Evolutionary conservation across 1,139 yeast genomes (phyloP).

Genomic region (Hyphopichia fennica): DNA sequence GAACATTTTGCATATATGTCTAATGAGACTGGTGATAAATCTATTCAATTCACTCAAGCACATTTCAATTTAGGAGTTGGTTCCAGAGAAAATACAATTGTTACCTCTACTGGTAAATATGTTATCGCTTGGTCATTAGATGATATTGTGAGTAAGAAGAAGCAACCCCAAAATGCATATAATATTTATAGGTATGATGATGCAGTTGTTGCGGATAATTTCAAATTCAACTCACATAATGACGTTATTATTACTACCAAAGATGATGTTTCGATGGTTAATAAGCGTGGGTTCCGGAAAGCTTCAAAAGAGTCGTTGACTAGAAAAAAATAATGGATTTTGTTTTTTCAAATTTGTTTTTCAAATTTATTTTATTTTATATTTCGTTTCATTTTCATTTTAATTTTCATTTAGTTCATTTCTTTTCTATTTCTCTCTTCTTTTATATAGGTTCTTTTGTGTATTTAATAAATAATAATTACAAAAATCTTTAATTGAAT

Average conservation of each 20-base stretch:
- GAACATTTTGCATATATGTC: constrained; percentile 71
- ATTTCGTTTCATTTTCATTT: no score
- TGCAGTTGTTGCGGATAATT: constrained; percentile 73
- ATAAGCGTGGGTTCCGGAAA: constrained; percentile 54
- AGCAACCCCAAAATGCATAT: constrained; percentile 50
- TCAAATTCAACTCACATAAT: constrained; percentile 69
- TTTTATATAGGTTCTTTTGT: no score
- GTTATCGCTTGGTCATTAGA: constrained; percentile 79
- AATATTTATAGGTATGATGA: constrained; percentile 62
- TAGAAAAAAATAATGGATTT: not conserved
- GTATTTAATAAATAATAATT: no score
- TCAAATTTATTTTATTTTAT: not conserved
- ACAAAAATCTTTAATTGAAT: no score
- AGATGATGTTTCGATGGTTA: constrained; percentile 70
- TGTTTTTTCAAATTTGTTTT: not conserved
- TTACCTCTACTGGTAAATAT: constrained; percentile 78
- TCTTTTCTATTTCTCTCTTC: no score
- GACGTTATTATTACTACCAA: constrained; percentile 70
- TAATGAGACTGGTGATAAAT: constrained; percentile 47
- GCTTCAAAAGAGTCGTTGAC: constrained; percentile 26
- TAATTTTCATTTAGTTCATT: no score
- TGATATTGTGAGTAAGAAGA: constrained; percentile 14
- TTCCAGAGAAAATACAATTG: constrained; percentile 66
- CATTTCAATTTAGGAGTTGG: constrained; percentile 70
- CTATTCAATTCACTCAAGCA: constrained; percentile 65